These are phyloP conservation scores for Penicillium roqueforti DNA, from an alignment of 495 filamentous ascomycete species.

Conservation along the genomic window DNA sequence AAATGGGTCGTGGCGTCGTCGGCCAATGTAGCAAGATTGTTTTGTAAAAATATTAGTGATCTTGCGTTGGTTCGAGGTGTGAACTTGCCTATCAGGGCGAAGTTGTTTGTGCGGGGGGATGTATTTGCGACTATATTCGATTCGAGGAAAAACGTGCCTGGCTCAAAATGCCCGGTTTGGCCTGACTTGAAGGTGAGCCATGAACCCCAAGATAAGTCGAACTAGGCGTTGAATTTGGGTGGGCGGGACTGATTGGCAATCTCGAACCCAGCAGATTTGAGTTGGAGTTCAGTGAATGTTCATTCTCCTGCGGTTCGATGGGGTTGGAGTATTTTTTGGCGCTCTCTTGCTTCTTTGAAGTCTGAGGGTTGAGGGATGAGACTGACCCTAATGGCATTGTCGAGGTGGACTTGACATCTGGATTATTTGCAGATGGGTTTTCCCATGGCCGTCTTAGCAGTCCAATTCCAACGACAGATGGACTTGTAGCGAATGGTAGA, in stretches of 20 bases:
- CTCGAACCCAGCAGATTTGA: background rate
- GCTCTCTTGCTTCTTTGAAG: background rate
- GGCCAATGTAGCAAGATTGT: slow-evolving; percentile 8
- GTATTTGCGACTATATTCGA: background rate
- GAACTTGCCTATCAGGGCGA: background rate
- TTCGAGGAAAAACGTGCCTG: background rate
- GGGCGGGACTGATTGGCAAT: slow-evolving; percentile 6
- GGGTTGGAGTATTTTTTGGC: too few relatives aligned
- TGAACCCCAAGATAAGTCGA: background rate
- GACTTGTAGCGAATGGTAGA: background rate
- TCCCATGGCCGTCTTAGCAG: background rate
- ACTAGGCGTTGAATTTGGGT: background rate
- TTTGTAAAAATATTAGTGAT: slow-evolving; percentile 7
- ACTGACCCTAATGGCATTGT: background rate
- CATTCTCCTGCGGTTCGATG: background rate
- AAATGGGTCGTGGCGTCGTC: slow-evolving; percentile 19
- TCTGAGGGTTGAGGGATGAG: background rate
- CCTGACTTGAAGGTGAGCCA: background rate
- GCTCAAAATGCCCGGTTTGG: background rate
- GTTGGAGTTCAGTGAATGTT: background rate
- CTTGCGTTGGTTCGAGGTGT: background rate
- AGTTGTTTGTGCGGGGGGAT: background rate
- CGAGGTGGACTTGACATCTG: background rate
- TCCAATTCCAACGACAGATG: slow-evolving; percentile 2
- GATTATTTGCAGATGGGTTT: background rate